Conservation (phyloP, 257 asterid species). For the Parsonsia alboflavescens region DNA sequence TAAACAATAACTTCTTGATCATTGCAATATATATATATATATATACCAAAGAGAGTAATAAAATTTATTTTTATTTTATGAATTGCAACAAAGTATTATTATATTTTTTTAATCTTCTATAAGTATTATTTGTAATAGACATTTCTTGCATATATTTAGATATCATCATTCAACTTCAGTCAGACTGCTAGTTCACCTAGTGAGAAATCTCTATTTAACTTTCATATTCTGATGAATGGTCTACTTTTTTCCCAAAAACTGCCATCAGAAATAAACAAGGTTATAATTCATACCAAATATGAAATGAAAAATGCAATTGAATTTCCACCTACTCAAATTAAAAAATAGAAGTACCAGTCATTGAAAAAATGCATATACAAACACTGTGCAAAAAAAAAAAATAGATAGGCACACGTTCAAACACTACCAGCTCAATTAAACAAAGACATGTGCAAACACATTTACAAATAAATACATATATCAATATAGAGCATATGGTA, state of each 20-base stretch:
- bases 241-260: not conserved
- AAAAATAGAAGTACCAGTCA: not conserved
- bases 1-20: not conserved
- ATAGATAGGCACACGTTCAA: not conserved
- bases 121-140: too few species aligned
- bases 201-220: not conserved
- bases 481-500: not conserved
- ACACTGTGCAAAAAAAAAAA: not conserved
- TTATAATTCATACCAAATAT: not conserved
- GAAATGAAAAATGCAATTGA: not conserved
- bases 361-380: too few species aligned
- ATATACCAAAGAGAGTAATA: too few species aligned
- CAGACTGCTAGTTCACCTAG: not conserved
- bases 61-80: not conserved
- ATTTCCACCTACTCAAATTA: not conserved
- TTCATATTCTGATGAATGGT: not conserved
- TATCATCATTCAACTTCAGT: not conserved
- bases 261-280: not conserved
- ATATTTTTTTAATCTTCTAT: too few species aligned
- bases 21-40: too few species aligned
- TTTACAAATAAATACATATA: not conserved
- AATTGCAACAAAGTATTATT: not conserved
- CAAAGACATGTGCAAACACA: not conserved
- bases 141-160: too few species aligned
- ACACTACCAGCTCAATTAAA: not conserved